phyloP scores from a whole-genome alignment of 2,329 filamentous ascomycete species.

The Aspergillus awamori region DNA sequence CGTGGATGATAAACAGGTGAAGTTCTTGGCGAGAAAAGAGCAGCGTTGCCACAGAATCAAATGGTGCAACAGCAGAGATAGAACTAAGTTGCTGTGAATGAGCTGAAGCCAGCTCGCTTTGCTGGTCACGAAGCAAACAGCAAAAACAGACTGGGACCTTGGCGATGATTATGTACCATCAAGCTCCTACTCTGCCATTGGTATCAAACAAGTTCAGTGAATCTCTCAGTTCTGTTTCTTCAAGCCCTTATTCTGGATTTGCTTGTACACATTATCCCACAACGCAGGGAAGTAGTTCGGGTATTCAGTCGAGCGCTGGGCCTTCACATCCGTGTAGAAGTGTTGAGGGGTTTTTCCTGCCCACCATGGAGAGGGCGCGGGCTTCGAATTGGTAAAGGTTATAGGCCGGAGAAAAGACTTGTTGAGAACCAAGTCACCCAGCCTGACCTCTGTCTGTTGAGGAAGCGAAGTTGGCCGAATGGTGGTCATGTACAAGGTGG shows the following conservation, averaged over 20 bases:
- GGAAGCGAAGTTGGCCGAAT: constrained; percentile 51
- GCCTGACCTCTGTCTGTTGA: constrained; percentile 43
- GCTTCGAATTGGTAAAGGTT: constrained; percentile 44
- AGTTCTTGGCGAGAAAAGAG: background rate
- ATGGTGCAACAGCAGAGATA: background rate
- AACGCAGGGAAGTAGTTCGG: constrained; percentile 47
- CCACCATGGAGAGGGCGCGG: constrained; percentile 42
- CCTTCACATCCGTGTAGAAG: constrained; percentile 45
- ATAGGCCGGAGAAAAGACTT: constrained; percentile 43
- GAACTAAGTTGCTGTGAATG: background rate
- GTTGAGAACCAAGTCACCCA: constrained; percentile 45
- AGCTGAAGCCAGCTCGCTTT: background rate
- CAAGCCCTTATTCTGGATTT: constrained; percentile 36
- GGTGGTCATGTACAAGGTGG: constrained; percentile 49
- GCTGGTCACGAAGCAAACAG: background rate
- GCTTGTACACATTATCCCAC: constrained; percentile 47
- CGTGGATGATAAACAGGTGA: background rate
- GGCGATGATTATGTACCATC: background rate
- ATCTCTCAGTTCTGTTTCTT: constrained; percentile 11
- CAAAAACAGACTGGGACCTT: background rate
- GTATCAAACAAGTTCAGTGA: background rate
- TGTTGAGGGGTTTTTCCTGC: constrained; percentile 38
- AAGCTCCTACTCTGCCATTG: background rate
- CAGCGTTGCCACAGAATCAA: background rate
- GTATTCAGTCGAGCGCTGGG: constrained; percentile 41